Evolutionary conservation across 2,329 filamentous ascomycete genomes (phyloP).

Genomic region (Cercospora berteroae): DNA sequence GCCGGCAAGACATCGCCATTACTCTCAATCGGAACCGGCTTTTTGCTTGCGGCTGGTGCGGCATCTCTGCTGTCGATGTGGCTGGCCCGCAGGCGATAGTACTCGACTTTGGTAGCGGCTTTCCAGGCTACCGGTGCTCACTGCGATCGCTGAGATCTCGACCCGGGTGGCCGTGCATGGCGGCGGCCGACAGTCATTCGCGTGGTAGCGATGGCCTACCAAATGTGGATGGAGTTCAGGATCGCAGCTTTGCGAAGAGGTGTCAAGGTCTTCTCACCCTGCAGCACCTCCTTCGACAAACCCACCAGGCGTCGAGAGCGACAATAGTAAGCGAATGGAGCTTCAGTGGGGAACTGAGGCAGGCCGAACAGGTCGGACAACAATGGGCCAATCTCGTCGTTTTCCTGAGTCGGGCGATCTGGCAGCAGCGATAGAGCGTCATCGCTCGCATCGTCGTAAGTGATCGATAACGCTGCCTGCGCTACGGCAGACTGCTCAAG

Average conservation of each 20-base stretch:
- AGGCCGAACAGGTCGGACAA: not conserved
- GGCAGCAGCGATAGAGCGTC: not conserved
- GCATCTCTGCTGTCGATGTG: not conserved
- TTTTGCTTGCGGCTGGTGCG: conserved; percentile 5
- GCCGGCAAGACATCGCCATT: not conserved
- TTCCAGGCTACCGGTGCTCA: no score
- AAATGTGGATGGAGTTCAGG: not conserved
- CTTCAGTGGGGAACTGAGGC: not conserved
- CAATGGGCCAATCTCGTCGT: not conserved
- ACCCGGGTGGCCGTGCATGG: no score
- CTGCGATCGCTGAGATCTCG: no score
- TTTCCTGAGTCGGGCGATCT: not conserved
- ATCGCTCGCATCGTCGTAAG: not conserved
- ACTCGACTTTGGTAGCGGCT: no score
- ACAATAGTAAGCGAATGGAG: not conserved
- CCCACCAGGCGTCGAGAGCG: not conserved
- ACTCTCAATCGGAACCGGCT: conserved; percentile 6
- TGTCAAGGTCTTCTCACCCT: not conserved
- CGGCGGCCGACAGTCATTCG: not conserved
- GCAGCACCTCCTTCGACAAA: not conserved
- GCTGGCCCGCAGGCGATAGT: conserved; percentile 4
- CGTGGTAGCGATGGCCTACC: not conserved
- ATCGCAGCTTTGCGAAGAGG: not conserved
- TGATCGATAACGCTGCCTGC: not conserved
- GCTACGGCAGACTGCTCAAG: no score